Evolutionary conservation across 768 basidiomycete genomes (phyloP).

Genomic region (Lactifluus echinatus): DNA sequence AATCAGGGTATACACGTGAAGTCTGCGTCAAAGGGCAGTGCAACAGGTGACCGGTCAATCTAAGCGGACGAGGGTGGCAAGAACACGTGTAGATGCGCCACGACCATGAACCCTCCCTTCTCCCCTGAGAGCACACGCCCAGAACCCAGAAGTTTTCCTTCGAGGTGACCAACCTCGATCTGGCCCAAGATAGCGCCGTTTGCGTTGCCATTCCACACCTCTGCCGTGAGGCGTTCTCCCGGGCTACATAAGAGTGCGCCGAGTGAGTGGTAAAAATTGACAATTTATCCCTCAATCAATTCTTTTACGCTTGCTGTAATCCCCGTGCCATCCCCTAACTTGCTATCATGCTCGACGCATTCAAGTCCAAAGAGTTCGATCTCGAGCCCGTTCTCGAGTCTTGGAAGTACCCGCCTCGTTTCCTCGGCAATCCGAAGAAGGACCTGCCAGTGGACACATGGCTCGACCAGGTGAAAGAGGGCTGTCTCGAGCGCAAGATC

Average conservation of each 20-base stretch:
- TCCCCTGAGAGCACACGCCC: slow-evolving; percentile 10
- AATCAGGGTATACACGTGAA: slow-evolving; percentile 1
- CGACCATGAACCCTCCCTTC: not conserved
- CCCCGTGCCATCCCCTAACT: not conserved
- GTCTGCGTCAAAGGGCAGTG: slow-evolving; percentile 9
- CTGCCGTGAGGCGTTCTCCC: slow-evolving; percentile 10
- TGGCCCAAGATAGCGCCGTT: not conserved
- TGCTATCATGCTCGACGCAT: slow-evolving; percentile 49
- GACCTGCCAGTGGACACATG: slow-evolving; percentile 65
- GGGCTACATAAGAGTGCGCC: slow-evolving; percentile 5
- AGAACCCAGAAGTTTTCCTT: slow-evolving; percentile 3
- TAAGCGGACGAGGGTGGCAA: slow-evolving; percentile 1
- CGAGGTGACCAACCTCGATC: not conserved
- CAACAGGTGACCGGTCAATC: not conserved
- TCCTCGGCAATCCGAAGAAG: slow-evolving; percentile 59
- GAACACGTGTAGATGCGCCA: slow-evolving; percentile 3
- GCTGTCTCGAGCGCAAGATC: slow-evolving; percentile 60
- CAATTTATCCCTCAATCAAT: slow-evolving; percentile 5
- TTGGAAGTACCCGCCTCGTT: slow-evolving; percentile 61
- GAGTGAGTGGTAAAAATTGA: not conserved
- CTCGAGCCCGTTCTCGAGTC: slow-evolving; percentile 56
- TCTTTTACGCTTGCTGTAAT: not conserved
- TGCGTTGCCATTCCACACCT: slow-evolving; percentile 6
- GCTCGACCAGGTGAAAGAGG: slow-evolving; percentile 61
- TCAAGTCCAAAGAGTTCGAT: slow-evolving; percentile 73